Conservation (phyloP, 2,329 filamentous ascomycete genomes). For the Fusarium algeriense region DNA sequence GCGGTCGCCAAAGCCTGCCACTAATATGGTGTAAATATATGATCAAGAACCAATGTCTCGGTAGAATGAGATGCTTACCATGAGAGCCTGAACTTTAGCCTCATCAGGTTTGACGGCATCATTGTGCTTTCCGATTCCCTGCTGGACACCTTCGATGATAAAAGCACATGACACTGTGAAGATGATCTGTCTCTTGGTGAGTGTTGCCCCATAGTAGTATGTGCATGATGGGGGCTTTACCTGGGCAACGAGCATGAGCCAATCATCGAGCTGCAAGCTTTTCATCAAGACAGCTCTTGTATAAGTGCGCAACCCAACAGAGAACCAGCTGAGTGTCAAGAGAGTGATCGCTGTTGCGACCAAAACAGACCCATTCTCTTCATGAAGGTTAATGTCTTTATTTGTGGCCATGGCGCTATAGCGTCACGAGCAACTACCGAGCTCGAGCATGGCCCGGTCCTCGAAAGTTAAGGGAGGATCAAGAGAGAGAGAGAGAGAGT, state of each 20-base stretch:
- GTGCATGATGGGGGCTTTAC: slow-evolving; percentile 47
- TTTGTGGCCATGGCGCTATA: slow-evolving; percentile 49
- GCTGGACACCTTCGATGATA: slow-evolving; percentile 57
- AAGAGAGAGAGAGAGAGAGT: slow-evolving; percentile 1
- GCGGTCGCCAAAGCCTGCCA: slow-evolving; percentile 65
- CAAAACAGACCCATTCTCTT: slow-evolving; percentile 56
- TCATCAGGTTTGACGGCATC: slow-evolving; percentile 55
- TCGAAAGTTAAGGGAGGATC: slow-evolving; percentile 4
- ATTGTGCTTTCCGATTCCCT: slow-evolving; percentile 63
- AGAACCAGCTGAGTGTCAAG: slow-evolving; percentile 57
- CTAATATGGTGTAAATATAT: slow-evolving; percentile 45
- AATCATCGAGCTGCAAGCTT: slow-evolving; percentile 64
- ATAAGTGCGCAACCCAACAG: slow-evolving; percentile 59
- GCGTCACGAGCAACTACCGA: slow-evolving; percentile 35
- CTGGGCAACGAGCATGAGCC: slow-evolving; percentile 65
- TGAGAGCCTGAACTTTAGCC: slow-evolving; percentile 60
- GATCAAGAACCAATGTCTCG: neutral
- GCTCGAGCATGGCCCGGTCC: slow-evolving; percentile 39
- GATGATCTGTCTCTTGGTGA: slow-evolving; percentile 50
- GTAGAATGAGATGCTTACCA: slow-evolving; percentile 50
- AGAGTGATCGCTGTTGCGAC: slow-evolving; percentile 54
- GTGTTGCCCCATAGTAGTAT: neutral
- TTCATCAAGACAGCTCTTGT: slow-evolving; percentile 59
- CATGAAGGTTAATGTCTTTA: slow-evolving; percentile 50
- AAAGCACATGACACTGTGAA: slow-evolving; percentile 63